Base-by-base conservation (phyloP, 768 basidiomycete genomes). In the Cystofilobasidium bisporidii region DNA sequence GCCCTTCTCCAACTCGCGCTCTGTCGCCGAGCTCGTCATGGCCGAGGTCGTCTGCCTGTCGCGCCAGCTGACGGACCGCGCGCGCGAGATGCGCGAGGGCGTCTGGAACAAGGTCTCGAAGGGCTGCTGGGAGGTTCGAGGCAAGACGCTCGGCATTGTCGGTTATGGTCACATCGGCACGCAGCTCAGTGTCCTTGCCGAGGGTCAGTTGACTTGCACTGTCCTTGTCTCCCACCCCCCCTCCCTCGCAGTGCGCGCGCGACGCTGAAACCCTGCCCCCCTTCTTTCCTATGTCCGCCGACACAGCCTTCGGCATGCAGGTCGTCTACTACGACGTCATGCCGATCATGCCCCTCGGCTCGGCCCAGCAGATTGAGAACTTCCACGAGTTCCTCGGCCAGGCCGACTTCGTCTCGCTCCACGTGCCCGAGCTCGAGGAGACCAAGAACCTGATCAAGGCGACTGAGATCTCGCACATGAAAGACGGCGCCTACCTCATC, bases 71-170 rank as follows among this genome's bases (percentile, higher is more conserved):
- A 85, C 86, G 73, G 89, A 99, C 78, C 87, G 96, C 65, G 80
- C 87, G 28, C 84, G 81, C 72, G 96, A 99, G 80, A 83, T 99
- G 80, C 86, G 85, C 64, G 81, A 84, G 40, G 96, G 96, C 56
- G 78, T 88, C 74, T 99, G 96, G 96, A 98, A 99, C 82, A 99
- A 99, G 79, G 88, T 97, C 74, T 94, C 91, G 72, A 97, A 96
- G 76, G 86, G 86, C 70, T 99, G 96, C 79, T 99, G 92, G 91
- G 96, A 99, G 77, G 79, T 98, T 71, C 85, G 96, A 53, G 94
- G 96, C 72, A 99, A 99, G 82, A 97, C 91, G 0, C 83, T 99
- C 56, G 96, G 96, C 65, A 98, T 99, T 71, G 84, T 99, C 38
- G 96, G 96, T 47, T 99, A 98, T 78, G 96, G 96, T 45, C 96